Percentiles rank a stretch among this genome's conserved stretches.
These are phyloP conservation scores for Aegilops speltoides DNA, from an alignment of 176 grass and related monocot species.

Conservation along the genomic window DNA sequence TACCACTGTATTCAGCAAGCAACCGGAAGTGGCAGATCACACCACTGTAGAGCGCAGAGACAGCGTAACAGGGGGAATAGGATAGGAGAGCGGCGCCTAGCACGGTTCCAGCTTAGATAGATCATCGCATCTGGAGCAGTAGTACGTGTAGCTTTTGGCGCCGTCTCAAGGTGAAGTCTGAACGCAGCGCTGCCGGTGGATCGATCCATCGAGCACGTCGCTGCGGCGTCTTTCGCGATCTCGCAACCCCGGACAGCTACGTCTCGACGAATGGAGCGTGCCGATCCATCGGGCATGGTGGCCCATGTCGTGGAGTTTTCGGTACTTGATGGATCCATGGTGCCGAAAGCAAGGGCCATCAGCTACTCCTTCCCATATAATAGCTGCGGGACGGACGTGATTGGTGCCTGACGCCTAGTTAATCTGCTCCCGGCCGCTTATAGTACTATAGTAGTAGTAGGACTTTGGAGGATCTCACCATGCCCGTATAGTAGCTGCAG, in stretches of 20 bases:
- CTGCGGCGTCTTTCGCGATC: background rate
- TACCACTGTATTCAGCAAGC: too few species aligned
- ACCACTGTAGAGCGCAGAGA: too few species aligned
- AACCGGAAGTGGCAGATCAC: background rate
- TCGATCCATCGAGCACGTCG: background rate
- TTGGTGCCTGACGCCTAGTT: too few species aligned
- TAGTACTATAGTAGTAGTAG: too few species aligned
- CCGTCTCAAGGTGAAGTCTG: background rate
- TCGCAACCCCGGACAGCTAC: background rate
- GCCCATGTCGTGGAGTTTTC: background rate
- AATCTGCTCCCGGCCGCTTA: too few species aligned
- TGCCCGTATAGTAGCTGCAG: too few species aligned
- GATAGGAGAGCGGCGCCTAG: too few species aligned
- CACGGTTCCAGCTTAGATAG: too few species aligned
- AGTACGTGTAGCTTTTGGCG: too few species aligned
- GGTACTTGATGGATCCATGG: background rate
- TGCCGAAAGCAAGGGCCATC: background rate
- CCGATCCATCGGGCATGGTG: background rate
- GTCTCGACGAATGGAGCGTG: background rate
- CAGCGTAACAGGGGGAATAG: too few species aligned
- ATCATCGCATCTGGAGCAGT: too few species aligned
- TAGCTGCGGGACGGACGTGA: background rate
- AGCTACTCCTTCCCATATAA: background rate
- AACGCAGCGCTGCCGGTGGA: background rate
- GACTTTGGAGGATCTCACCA: too few species aligned